Evolutionary conservation across 1,284 basidiomycete species (phyloP), one percentile per base, ranked within the genome.

Genomic region (Tylopilus sp.): DNA sequence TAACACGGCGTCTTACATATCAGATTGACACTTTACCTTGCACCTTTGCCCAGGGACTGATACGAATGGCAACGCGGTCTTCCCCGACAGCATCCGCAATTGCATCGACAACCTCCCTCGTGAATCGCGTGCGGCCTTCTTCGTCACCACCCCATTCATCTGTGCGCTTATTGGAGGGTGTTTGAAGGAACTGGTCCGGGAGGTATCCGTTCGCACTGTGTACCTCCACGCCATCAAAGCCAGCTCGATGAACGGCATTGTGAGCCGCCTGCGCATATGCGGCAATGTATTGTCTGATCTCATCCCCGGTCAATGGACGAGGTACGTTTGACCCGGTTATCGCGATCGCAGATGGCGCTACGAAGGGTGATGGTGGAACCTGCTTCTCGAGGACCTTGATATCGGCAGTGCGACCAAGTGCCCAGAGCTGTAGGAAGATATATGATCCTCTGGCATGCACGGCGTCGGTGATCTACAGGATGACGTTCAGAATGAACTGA

Each of bases 41-140:
- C 71, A 69, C 81, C 7, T 57, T 67, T 58, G 79, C 77, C 83
- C 84, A 90, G 0, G 89, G 89, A 54, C 84, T 85, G 26, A 90
- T 65, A 16, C 89, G 82, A 57, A 91, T 77, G 0, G 79, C 88
- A 6, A 83, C 81, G 33, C 79, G 79, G 22, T 79, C 72, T 29
- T 77, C 69, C 0, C 85, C 84, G 22, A 86, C 70, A 0, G 78
- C 80, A 4, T 80, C 73, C 9, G 76, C 77, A 1, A 86, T 72
- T 0, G 57, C 57, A 22, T 60, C 58, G 19, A 60, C 51, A 18
- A 59, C 38, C 26, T 59, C 58, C 18, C 49, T 59, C 18, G 58
- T 38, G 29, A 59, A 59, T 12, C 58, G 24, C 24, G 58, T 59
- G 4, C 58, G 49, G 51, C 58, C 58, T 22, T 39, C 24, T 19